These are phyloP conservation scores for Aspergillus latus DNA, from an alignment of 2,329 filamentous ascomycete genomes.

Conservation along the genomic window DNA sequence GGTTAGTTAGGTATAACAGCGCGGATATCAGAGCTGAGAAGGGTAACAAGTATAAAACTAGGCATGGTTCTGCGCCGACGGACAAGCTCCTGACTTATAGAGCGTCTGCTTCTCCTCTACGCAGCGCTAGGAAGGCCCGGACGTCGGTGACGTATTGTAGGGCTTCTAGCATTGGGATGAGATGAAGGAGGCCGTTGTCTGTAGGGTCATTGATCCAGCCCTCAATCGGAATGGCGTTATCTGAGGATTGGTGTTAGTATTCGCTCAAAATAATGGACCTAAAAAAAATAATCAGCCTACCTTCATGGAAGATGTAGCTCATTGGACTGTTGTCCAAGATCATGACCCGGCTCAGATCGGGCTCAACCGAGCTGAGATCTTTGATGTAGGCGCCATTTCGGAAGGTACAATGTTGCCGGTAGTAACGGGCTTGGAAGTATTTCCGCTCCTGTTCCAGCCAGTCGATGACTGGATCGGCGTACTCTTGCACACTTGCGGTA, in stretches of 20 bases:
- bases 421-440: slow-evolving; percentile 91
- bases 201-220: slow-evolving; percentile 99
- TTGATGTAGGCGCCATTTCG: slow-evolving; percentile 97
- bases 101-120: slow-evolving; percentile 69
- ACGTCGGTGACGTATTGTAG: slow-evolving; percentile 97
- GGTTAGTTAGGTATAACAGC: slow-evolving; percentile 6
- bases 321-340: slow-evolving; percentile 97
- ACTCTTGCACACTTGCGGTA: slow-evolving; percentile 96
- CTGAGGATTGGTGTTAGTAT: slow-evolving; percentile 50
- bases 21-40: slow-evolving; percentile 8
- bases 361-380: slow-evolving; percentile 92
- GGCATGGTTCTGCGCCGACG: background rate
- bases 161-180: slow-evolving; percentile 89
- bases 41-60: background rate
- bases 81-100: slow-evolving; percentile 17
- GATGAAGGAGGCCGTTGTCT: slow-evolving; percentile 88
- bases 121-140: slow-evolving; percentile 80
- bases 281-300: slow-evolving; percentile 51
- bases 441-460: slow-evolving; percentile 97
- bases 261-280: background rate
- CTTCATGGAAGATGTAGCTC: slow-evolving; percentile 98
- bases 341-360: slow-evolving; percentile 96
- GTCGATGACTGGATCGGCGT: slow-evolving; percentile 97
- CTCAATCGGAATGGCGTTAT: slow-evolving; percentile 98
- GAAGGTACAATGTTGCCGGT: slow-evolving; percentile 95